Conservation (phyloP, 192 early-diverging fungal species). For the Backusella luteola region DNA sequence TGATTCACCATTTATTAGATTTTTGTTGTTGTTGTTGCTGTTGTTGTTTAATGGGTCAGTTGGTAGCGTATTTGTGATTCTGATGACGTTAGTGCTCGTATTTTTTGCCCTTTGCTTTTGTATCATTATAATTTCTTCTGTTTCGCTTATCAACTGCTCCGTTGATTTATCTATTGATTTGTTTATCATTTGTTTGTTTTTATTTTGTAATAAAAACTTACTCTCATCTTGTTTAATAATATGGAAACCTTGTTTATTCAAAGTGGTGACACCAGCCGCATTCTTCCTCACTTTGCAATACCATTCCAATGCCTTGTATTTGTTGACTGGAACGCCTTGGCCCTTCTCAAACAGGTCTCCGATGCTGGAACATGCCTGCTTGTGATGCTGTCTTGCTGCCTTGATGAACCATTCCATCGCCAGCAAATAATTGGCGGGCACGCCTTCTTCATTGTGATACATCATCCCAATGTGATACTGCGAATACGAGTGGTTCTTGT, state of each 20-base stretch:
- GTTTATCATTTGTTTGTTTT: background rate
- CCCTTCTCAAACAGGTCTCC: background rate
- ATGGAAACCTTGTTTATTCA: background rate
- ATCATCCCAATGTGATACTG: background rate
- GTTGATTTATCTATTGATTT: background rate
- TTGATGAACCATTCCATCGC: background rate
- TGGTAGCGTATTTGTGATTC: background rate
- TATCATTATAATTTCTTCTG: background rate
- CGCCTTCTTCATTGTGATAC: background rate
- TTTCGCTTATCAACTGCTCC: background rate
- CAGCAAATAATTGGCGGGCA: background rate
- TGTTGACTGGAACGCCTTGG: background rate
- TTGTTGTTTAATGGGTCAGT: background rate
- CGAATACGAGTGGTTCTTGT: background rate
- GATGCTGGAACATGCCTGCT: background rate
- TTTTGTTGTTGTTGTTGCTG: background rate
- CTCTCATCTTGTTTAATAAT: background rate
- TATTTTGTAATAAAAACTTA: background rate
- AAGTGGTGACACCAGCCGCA: background rate
- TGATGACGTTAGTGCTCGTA: background rate
- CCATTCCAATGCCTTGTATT: constrained; percentile 2
- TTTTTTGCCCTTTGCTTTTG: background rate
- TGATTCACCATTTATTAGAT: background rate
- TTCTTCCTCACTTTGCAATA: background rate
- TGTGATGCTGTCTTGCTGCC: background rate